These are phyloP conservation scores for Caryopteris hybrid DNA, from an alignment of 305 asterid genomes.

Conservation along the genomic window DNA sequence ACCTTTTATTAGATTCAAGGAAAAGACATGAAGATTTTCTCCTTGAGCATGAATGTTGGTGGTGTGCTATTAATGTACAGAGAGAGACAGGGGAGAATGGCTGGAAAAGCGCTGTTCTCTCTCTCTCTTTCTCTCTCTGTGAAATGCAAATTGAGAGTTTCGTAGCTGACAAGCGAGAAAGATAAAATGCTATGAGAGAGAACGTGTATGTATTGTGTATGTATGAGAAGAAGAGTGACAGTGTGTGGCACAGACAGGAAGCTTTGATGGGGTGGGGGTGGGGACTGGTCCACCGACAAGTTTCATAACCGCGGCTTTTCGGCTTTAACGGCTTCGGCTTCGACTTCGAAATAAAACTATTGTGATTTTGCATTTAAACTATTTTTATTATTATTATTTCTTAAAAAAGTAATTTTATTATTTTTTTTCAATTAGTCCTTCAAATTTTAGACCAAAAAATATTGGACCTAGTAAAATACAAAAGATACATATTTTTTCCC, in stretches of 20 bases:
- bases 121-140: constrained; percentile 4
- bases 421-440: too few species aligned
- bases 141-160: constrained; percentile 29
- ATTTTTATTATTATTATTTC: too few species aligned
- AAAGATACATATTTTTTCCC: too few species aligned
- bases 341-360: too few species aligned
- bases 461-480: too few species aligned
- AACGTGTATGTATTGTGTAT: constrained; percentile 1
- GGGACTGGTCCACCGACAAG: constrained; percentile 46
- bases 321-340: constrained; percentile 20
- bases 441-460: too few species aligned
- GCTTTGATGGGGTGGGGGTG: constrained; percentile 12
- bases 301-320: constrained; percentile 14
- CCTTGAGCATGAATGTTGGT: constrained; percentile 19
- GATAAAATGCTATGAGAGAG: constrained; percentile 20
- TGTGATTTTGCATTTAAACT: too few species aligned
- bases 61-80: constrained; percentile 14
- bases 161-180: constrained; percentile 58
- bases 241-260: constrained; percentile 19
- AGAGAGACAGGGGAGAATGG: constrained; percentile 13
- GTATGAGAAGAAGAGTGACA: constrained; percentile 23
- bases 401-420: too few species aligned
- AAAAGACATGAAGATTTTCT: constrained; percentile 25
- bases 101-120: neutral
- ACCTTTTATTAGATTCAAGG: constrained; percentile 31